phyloP scores from a whole-genome alignment of 2,329 filamentous ascomycete genomes.

The Colletotrichum sidae region DNA sequence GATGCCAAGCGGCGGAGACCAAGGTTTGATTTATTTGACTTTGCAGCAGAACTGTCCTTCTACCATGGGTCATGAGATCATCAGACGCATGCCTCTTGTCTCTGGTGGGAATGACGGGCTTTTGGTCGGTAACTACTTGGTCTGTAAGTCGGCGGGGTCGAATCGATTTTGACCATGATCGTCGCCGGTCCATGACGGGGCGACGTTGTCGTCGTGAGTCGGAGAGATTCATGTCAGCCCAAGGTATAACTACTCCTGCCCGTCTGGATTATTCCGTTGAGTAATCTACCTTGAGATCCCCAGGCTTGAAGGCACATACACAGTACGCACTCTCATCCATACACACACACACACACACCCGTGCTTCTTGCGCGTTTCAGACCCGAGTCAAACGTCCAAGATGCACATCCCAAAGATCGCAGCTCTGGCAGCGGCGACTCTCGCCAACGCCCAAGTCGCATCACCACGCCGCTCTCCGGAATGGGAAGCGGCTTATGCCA shows the following conservation, averaged over 20 bases:
- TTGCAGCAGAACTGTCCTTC: no score
- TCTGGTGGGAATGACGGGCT: background rate
- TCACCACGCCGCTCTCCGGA: constrained; percentile 27
- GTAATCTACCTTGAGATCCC: constrained; percentile 3
- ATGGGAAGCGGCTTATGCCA: constrained; percentile 78
- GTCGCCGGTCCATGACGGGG: background rate
- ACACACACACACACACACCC: background rate
- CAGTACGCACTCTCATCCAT: background rate
- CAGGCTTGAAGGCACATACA: background rate
- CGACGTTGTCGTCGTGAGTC: no score
- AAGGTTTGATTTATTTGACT: no score
- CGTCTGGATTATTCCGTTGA: no score
- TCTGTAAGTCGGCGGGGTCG: constrained; percentile 8
- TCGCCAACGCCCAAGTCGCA: constrained; percentile 32
- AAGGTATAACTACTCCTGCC: constrained; percentile 10
- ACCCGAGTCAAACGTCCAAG: background rate
- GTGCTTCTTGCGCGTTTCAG: background rate
- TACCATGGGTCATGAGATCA: constrained; percentile 22
- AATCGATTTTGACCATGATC: constrained; percentile 22
- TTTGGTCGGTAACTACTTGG: constrained; percentile 4
- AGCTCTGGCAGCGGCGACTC: constrained; percentile 32
- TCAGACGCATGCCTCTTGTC: constrained; percentile 6
- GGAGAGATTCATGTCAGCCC: no score
- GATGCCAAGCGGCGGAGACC: no score
- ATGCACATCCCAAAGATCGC: constrained; percentile 37